phyloP scores from a whole-genome alignment of 2,329 filamentous ascomycete species.

The Penicillium brasilianum region DNA sequence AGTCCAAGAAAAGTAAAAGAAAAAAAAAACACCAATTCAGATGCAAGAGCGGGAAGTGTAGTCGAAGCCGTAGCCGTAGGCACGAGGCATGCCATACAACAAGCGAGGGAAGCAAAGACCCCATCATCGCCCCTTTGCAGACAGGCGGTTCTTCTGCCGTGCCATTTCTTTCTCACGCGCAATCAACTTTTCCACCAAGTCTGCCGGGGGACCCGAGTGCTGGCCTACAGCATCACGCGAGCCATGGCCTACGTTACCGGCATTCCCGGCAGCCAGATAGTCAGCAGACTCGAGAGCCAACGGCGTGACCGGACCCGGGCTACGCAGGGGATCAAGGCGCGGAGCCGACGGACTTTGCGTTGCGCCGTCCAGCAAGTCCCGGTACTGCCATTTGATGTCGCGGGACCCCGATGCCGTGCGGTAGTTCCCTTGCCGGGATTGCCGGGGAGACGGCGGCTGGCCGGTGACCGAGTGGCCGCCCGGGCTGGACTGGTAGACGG shows the following conservation, averaged over 20 bases:
- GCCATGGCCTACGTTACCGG: constrained; percentile 23
- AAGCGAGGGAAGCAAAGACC: constrained; percentile 5
- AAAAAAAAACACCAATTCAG: constrained; percentile 14
- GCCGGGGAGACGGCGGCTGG: constrained; percentile 42
- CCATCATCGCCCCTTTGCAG: constrained; percentile 36
- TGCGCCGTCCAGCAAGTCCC: constrained; percentile 48
- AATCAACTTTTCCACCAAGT: constrained; percentile 42
- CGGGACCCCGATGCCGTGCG: constrained; percentile 43
- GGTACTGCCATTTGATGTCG: constrained; percentile 48
- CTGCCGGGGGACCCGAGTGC: constrained; percentile 35
- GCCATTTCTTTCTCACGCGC: constrained; percentile 41
- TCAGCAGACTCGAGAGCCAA: constrained; percentile 49
- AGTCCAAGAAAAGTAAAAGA: background rate
- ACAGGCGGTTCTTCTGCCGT: constrained; percentile 36
- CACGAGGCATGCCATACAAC: background rate
- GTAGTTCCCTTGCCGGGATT: constrained; percentile 39
- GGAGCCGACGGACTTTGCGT: constrained; percentile 49
- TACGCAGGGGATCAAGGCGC: constrained; percentile 51
- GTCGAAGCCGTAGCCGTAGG: constrained; percentile 13
- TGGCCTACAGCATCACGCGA: constrained; percentile 23
- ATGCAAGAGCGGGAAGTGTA: constrained; percentile 21
- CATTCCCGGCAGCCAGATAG: constrained; percentile 47
- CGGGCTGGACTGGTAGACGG: constrained; percentile 46
- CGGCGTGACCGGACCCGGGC: constrained; percentile 54
- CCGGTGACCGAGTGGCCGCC: constrained; percentile 28